Percentiles rank a stretch among this genome's conserved stretches.
Evolutionary conservation across 257 asterid species (phyloP).

Genomic region (Jasminum sambac): DNA sequence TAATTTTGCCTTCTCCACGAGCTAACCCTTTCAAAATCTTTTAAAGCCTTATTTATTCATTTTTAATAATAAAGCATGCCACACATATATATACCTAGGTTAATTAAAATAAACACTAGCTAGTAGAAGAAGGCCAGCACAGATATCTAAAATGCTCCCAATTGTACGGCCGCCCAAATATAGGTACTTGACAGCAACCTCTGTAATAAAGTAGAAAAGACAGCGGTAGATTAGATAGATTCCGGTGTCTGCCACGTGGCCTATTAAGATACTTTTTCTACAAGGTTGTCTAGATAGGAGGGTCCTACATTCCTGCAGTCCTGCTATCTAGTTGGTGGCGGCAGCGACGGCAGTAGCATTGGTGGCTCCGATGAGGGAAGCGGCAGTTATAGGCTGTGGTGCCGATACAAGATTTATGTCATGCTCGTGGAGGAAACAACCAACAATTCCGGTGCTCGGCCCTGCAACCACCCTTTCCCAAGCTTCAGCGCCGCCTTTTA

Average conservation of each 20-base stretch:
- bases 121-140: conserved; percentile 7
- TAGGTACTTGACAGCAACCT: conserved; percentile 21
- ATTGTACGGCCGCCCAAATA: conserved; percentile 29
- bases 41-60: background rate
- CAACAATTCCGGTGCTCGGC: conserved; percentile 41
- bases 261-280: background rate
- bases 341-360: conserved; percentile 29
- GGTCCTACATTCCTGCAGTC: background rate
- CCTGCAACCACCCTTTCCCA: conserved; percentile 47
- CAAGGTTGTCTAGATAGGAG: background rate
- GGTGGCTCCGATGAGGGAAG: conserved; percentile 13
- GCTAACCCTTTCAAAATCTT: background rate
- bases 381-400: conserved; percentile 24
- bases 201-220: background rate
- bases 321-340: conserved; percentile 33
- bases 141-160: conserved; percentile 28
- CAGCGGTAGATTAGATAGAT: background rate
- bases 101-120: background rate
- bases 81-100: background rate
- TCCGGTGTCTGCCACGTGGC: conserved; percentile 23
- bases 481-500: conserved; percentile 29
- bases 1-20: background rate
- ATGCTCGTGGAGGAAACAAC: conserved; percentile 27
- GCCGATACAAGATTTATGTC: conserved; percentile 9
- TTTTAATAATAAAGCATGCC: background rate